Base-by-base conservation (phyloP, 2,329 filamentous ascomycete species). In the Pseudocercospora cruenta region DNA sequence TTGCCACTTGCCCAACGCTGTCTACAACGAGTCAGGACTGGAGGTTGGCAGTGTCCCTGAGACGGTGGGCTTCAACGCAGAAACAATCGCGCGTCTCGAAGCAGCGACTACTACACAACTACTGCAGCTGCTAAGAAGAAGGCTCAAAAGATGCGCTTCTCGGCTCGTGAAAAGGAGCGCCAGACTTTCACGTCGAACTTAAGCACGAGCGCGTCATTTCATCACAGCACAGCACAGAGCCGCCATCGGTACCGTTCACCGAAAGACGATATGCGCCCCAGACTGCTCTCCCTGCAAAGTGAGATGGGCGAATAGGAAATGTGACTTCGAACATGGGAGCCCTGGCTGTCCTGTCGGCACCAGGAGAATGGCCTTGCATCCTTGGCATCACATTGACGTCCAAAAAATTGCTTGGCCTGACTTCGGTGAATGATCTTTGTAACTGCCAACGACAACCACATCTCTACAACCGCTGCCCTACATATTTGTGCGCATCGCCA, bases 321-420 rank as follows among this genome's bases (percentile, higher is more conserved):
- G 31, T 33, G 31, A 8, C 12, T 33, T 10, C 9, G 4, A 12
- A 14, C 31, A 33, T 33, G 31, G 31, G 31, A 33, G 31, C 31
- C 36, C 36, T 39, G 16, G 16, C 36, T 39, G 36, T 39, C 36
- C 36, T 39, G 36, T 16, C 3, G 36, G 36, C 36, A 36, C 33
- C 33, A 39, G 36, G 36, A 39, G 36, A 39, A 16, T 39, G 16
- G 36, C 36, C 21, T 24, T 26, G 19, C n/a, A 22, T 26, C 49
- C 49, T 54, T 54, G 51, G 51, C 51, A 54, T 54, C 22, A n/a
- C 51, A 8, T 54, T 28, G 51, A 28, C 51, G 51, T 49, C 45
- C 45, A 49, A 49, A 49, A 21, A 49, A 54, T 28, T 24, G 16
- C 31, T 31, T 54, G 21, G 9, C 36, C 8, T 39, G 36, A 6